Conservation (phyloP, 768 basidiomycete species). For the Termitomyces sp. region DNA sequence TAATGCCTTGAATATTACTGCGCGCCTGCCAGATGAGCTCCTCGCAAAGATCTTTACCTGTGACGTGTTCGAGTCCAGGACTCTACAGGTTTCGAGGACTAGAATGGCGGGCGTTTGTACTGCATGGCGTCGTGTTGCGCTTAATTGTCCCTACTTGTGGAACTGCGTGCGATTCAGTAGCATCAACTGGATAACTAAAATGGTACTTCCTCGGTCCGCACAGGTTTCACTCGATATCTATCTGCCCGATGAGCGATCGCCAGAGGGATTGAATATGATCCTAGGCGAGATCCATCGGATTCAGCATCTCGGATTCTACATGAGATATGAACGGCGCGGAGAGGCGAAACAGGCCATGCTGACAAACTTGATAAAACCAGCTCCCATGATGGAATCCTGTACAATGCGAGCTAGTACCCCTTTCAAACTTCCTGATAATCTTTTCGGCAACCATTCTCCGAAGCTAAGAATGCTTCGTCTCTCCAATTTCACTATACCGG, state of each 20-base stretch:
- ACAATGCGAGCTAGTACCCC: too few species aligned
- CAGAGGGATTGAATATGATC: background rate
- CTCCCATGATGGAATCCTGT: background rate
- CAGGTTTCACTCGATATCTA: background rate
- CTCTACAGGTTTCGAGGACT: background rate
- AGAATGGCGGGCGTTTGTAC: background rate
- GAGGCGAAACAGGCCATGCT: background rate
- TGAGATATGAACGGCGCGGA: background rate
- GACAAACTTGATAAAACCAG: background rate
- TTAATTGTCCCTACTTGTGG: too few species aligned
- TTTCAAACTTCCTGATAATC: background rate
- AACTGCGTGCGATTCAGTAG: too few species aligned
- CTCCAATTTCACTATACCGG: background rate
- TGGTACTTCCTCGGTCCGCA: too few species aligned
- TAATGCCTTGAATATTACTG: background rate
- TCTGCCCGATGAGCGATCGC: background rate
- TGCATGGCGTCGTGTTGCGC: background rate
- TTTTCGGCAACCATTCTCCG: background rate
- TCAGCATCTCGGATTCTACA: background rate
- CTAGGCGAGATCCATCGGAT: background rate
- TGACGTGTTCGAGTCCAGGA: background rate
- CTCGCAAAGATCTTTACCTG: background rate
- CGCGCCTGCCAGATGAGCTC: background rate
- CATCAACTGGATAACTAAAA: too few species aligned
- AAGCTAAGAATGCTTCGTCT: background rate